Percentiles rank a stretch among this genome's conserved stretches.
Conservation (phyloP, 495 filamentous ascomycete genomes). For the Aspergillus biplanus region DNA sequence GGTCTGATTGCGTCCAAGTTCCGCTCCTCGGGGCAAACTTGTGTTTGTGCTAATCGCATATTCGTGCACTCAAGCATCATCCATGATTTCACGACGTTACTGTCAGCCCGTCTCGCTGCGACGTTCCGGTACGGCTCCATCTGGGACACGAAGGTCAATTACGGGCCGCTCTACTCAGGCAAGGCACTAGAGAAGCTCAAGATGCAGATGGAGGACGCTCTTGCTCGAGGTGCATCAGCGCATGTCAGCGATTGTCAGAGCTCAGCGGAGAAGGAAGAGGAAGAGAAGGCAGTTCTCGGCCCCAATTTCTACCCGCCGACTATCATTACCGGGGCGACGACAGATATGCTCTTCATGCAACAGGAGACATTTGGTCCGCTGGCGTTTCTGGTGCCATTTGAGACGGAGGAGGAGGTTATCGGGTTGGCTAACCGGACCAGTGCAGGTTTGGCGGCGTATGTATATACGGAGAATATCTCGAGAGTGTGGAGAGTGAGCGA, state of each 20-base stretch:
- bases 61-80: constrained; percentile 1
- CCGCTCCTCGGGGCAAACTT: constrained; percentile 20
- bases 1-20: constrained; percentile 20
- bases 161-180: constrained; percentile 12
- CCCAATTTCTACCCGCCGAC: constrained; percentile 67
- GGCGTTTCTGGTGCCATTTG: constrained; percentile 29
- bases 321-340: constrained; percentile 69
- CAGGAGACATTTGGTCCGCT: constrained; percentile 39
- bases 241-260: constrained; percentile 15
- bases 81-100: neutral
- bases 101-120: constrained; percentile 4
- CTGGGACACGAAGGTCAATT: constrained; percentile 5
- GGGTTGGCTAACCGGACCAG: constrained; percentile 30
- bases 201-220: constrained; percentile 25
- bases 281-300: neutral
- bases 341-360: constrained; percentile 32
- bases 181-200: constrained; percentile 21
- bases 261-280: too few relatives aligned
- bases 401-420: constrained; percentile 35
- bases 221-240: constrained; percentile 20
- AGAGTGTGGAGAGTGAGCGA: constrained; percentile 31
- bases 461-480: constrained; percentile 32
- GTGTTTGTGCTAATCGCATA: constrained; percentile 20
- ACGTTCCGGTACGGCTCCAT: constrained; percentile 15
- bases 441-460: constrained; percentile 35